phyloP scores from a whole-genome alignment of 371 early-diverging fungal species.

The Syncephalastrum racemosum region DNA sequence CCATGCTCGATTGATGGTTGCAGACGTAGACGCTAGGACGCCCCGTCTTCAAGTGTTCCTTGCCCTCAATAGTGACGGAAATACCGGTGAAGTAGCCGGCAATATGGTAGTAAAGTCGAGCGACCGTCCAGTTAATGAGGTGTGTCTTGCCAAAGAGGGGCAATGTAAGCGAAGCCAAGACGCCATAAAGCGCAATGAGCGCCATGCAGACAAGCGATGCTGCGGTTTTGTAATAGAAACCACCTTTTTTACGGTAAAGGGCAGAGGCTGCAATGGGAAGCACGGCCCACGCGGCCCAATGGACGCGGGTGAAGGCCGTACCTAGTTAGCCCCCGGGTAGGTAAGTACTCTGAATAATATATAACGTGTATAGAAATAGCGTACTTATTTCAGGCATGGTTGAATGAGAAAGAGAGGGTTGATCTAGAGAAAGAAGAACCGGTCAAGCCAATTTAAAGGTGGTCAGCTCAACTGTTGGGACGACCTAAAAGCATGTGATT shows the following conservation, averaged over 20 bases:
- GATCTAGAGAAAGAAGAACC: no score
- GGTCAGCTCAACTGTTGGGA: no score
- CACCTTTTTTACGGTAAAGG: slow-evolving; percentile 29
- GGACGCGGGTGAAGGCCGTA: slow-evolving; percentile 12
- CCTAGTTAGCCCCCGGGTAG: background rate
- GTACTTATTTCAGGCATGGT: no score
- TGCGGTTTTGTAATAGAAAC: slow-evolving; percentile 32
- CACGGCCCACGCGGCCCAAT: slow-evolving; percentile 18
- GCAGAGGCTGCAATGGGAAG: slow-evolving; percentile 8
- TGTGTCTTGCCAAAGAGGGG: slow-evolving; percentile 46
- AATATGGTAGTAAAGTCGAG: slow-evolving; percentile 52
- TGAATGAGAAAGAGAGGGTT: no score
- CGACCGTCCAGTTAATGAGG: slow-evolving; percentile 63
- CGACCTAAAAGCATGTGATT: no score
- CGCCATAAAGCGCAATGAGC: slow-evolving; percentile 42
- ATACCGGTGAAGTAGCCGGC: slow-evolving; percentile 57
- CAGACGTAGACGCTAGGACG: slow-evolving; percentile 70
- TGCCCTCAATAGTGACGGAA: slow-evolving; percentile 58
- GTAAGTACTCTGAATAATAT: no score
- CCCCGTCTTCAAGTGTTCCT: slow-evolving; percentile 51
- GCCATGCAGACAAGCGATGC: slow-evolving; percentile 24
- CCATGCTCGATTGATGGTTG: slow-evolving; percentile 90
- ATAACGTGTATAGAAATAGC: no score
- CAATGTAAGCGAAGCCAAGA: slow-evolving; percentile 43
- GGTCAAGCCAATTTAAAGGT: no score